Percentiles rank a stretch among this genome's conserved stretches.
Evolutionary conservation across 108 stramenopile species (phyloP).

Genomic region (Nitzschia putrida): DNA sequence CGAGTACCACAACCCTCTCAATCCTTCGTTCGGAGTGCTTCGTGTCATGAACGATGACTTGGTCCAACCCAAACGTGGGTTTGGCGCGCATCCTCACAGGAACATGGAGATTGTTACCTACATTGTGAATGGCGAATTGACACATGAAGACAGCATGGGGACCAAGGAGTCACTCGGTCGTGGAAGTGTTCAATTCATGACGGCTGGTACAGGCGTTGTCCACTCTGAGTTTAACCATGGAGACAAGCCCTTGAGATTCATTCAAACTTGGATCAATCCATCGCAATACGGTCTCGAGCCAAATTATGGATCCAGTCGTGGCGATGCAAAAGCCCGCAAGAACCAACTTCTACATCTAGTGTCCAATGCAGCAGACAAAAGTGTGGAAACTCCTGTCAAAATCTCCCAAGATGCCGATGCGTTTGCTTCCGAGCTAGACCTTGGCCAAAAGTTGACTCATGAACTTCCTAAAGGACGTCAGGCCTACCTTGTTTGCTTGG

Average conservation of each 20-base stretch:
- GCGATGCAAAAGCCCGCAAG: neutral
- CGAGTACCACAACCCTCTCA: conserved; percentile 62
- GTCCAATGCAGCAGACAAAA: conserved; percentile 35
- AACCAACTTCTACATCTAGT: conserved; percentile 71
- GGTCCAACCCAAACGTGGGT: conserved; percentile 76
- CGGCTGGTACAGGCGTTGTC: conserved; percentile 71
- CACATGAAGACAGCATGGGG: conserved; percentile 80
- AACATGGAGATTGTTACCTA: conserved; percentile 85
- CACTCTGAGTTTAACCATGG: conserved; percentile 74
- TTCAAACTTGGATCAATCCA: conserved; percentile 84
- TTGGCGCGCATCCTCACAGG: conserved; percentile 75
- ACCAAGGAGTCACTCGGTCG: conserved; percentile 70
- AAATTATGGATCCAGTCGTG: conserved; percentile 59
- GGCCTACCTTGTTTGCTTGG: conserved; percentile 76
- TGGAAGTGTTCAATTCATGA: conserved; percentile 82
- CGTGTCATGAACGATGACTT: conserved; percentile 87
- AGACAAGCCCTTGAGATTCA: conserved; percentile 70
- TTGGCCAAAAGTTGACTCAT: conserved; percentile 30
- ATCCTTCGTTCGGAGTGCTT: conserved; percentile 70
- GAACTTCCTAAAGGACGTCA: conserved; percentile 47
- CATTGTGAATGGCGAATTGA: conserved; percentile 68
- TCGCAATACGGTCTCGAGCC: conserved; percentile 50
- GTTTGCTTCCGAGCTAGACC: conserved; percentile 67
- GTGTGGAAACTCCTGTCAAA: conserved; percentile 49
- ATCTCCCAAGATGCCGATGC: conserved; percentile 71